Evolutionary conservation across 2,329 filamentous ascomycete species (phyloP), one percentile per base, ranked within the genome.

Genomic region (Saccharata proteae): DNA sequence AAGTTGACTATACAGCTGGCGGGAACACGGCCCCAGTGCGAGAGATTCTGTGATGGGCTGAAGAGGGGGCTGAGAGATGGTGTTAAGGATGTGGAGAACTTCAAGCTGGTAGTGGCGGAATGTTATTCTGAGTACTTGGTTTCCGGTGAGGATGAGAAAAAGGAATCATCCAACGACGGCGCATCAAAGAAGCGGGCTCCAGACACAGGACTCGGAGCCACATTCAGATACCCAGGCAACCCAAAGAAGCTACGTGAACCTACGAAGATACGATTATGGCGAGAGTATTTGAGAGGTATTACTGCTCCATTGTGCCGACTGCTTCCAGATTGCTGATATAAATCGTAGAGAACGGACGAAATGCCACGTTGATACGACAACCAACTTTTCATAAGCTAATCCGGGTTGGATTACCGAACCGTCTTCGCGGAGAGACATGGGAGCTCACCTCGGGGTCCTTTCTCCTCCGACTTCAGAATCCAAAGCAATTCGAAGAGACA

Each of bases 341-440:
- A 11, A 6, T 4, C 4, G 40, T 40, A 67, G 90, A 96, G 52
- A 96, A 96, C 50, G 90, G 90, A 30, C 77, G 90, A 35, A 96
- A 93, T 57, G 73, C 80, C 32, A 96, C 86, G 1, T 62, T 98
- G 31, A 79, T 98, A 37, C 80, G 90, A 35, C 90, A 98, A 52
- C 88, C 90, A 3, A 96, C 90, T 16, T 96, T 96, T 47, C 90
- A 96, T 61, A 94, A 96, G 55, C 72, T 98, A 29, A 93, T 98
- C 41, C 76, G 90, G 32, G 90, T 98, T 41, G 90, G 90, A 40
- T 65, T 98, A 37, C 90, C 90, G 0, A 98, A 98, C 56, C 73
- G 90, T 27, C 65, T 98, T 29, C 71, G 90, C 40, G 90, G 90
- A 25, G 90, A 98, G 58, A 80, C 92, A 30, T 98, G 90, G 90